Conservation (phyloP, 2,329 filamentous ascomycete species). For the Penicillium sp. region DNA sequence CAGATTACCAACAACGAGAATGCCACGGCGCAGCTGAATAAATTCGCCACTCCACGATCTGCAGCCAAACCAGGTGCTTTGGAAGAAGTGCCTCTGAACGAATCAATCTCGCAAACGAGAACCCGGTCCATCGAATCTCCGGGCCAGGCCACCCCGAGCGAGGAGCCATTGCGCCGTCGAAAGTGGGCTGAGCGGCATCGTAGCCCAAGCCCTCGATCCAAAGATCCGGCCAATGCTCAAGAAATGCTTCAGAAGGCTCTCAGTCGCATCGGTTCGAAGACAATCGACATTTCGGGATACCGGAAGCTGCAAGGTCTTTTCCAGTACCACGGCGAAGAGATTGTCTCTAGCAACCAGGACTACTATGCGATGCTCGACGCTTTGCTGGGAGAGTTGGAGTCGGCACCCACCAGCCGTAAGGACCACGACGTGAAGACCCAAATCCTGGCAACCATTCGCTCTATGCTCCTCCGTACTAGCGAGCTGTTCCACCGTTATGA, state of each 20-base stretch:
- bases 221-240: slow-evolving; percentile 36
- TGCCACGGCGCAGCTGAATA: slow-evolving; percentile 13
- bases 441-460: slow-evolving; percentile 41
- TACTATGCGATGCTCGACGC: slow-evolving; percentile 40
- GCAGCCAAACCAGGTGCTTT: slow-evolving; percentile 31
- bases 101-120: slow-evolving; percentile 26
- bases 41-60: slow-evolving; percentile 21
- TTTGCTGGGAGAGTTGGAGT: slow-evolving; percentile 39
- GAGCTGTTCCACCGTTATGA: slow-evolving; percentile 36
- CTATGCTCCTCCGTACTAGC: slow-evolving; percentile 39
- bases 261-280: slow-evolving; percentile 33
- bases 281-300: slow-evolving; percentile 43
- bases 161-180: slow-evolving; percentile 31
- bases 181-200: slow-evolving; percentile 35
- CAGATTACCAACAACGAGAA: slow-evolving; percentile 27
- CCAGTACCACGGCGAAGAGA: slow-evolving; percentile 34
- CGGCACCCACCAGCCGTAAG: slow-evolving; percentile 29
- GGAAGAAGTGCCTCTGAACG: slow-evolving; percentile 42
- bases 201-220: slow-evolving; percentile 40
- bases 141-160: slow-evolving; percentile 9
- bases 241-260: slow-evolving; percentile 42
- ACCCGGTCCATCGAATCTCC: slow-evolving; percentile 12
- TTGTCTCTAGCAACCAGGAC: slow-evolving; percentile 36
- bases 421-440: slow-evolving; percentile 42
- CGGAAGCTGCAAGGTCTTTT: slow-evolving; percentile 44